Conservation (phyloP, 2,329 filamentous ascomycete genomes). For the Colletotrichum paranaense region DNA sequence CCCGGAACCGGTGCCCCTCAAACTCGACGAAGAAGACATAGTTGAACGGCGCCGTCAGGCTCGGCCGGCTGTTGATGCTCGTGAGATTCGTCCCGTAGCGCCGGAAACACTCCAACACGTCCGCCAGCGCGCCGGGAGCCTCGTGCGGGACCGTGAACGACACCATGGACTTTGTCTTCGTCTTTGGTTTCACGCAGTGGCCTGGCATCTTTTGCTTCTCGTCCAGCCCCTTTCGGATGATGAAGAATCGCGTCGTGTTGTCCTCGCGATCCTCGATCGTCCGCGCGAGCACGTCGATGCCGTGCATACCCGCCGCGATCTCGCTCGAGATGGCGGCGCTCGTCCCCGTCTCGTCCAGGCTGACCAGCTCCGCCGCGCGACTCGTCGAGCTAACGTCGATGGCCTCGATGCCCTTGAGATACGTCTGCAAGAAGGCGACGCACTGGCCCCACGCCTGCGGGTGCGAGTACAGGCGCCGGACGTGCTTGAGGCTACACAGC, state of each 20-base stretch:
- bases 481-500: slow-evolving; percentile 63
- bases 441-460: slow-evolving; percentile 97
- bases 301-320: slow-evolving; percentile 76
- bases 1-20: slow-evolving; percentile 68
- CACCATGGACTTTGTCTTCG: slow-evolving; percentile 76
- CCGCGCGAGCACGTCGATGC: slow-evolving; percentile 75
- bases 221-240: slow-evolving; percentile 60
- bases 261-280: slow-evolving; percentile 79
- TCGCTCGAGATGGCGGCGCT: slow-evolving; percentile 83
- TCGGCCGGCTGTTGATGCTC: slow-evolving; percentile 89
- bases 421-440: slow-evolving; percentile 74
- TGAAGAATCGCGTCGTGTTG: slow-evolving; percentile 84
- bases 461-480: slow-evolving; percentile 88
- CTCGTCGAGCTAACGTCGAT: slow-evolving; percentile 89
- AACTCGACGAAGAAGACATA: slow-evolving; percentile 98
- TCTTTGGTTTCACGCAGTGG: slow-evolving; percentile 24
- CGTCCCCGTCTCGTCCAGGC: slow-evolving; percentile 65
- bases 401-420: slow-evolving; percentile 80
- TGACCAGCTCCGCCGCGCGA: slow-evolving; percentile 82
- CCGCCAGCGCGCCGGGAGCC: slow-evolving; percentile 83
- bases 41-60: slow-evolving; percentile 80
- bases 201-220: slow-evolving; percentile 30
- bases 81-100: slow-evolving; percentile 82
- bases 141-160: slow-evolving; percentile 86
- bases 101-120: slow-evolving; percentile 83